These are phyloP conservation scores for Lizanozyma gosingica DNA, from an alignment of 1,139 yeast genomes.

Conservation along the genomic window DNA sequence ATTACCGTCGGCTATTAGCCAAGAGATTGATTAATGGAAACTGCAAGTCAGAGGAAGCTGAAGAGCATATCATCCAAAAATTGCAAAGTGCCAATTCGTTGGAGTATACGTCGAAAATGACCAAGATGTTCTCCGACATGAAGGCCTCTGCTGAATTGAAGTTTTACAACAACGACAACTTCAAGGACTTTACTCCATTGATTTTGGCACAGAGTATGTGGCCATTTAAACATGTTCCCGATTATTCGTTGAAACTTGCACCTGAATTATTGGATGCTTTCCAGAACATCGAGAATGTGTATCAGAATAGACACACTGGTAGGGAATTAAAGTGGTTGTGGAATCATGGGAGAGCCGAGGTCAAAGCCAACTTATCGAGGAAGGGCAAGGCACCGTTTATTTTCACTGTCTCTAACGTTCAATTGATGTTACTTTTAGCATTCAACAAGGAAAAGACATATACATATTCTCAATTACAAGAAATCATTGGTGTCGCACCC, in stretches of 20 bases:
- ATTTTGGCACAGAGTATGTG: constrained; percentile 85
- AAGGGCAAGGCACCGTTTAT: constrained; percentile 78
- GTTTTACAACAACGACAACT: constrained; percentile 28
- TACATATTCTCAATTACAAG: constrained; percentile 52
- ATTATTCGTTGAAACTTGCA: constrained; percentile 33
- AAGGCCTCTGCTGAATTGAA: constrained; percentile 77
- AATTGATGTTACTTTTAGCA: constrained; percentile 76
- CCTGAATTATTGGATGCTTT: constrained; percentile 56
- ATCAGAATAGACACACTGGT: constrained; percentile 72
- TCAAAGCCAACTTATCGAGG: constrained; percentile 78
- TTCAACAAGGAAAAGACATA: constrained; percentile 59
- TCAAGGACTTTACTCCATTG: constrained; percentile 64
- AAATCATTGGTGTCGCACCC: constrained; percentile 58
- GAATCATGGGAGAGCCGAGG: constrained; percentile 90
- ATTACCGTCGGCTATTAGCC: constrained; percentile 83
- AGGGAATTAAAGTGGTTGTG: constrained; percentile 92
- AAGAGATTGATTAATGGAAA: constrained; percentile 81
- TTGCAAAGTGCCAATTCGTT: constrained; percentile 85
- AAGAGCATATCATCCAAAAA: constrained; percentile 76
- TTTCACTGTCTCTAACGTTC: constrained; percentile 77
- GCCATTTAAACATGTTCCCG: constrained; percentile 56
- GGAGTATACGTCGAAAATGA: constrained; percentile 89
- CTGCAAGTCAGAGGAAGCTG: constrained; percentile 76
- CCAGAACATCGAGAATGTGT: constrained; percentile 59
- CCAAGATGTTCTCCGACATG: constrained; percentile 95